Evolutionary conservation across 139 green algal genomes (phyloP), one percentile per base, ranked within the genome.

Genomic region (Chlamydomonas sphaeroides): DNA sequence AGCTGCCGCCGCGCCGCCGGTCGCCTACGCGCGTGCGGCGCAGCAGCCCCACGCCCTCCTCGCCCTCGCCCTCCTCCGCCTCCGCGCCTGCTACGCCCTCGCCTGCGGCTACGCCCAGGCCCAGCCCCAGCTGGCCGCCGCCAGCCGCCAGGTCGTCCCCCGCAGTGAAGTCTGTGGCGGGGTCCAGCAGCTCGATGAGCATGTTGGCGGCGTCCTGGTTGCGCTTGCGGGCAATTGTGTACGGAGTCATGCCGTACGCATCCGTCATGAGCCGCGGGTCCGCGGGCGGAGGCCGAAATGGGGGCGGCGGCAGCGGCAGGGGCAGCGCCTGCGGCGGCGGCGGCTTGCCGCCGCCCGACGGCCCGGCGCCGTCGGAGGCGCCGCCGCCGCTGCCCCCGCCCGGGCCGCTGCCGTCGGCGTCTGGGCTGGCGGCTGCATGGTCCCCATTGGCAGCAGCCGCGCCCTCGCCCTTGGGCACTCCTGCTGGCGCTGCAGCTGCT

Each of bases 211-310:
- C 23, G 5, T 82, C 61, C 28, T 59, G 39, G 8, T 65, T 30
- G 23, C 63, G 62, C 63, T 82, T 82, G 61, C 75, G 33, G 25
- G 77, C 77, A 32, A 84, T 84, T 10, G 7, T 68, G 59, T 71
- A 84, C 49, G 77, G 77, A 28, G 77, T 76, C 38, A 72, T 66
- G 65, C 77, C 77, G 51, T 84, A 84, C 65, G 65, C 77, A 14
- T 84, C 77, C 33, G 72, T 61, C 42, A 73, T 82, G 38, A 72
- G 75, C 8, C 75, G 62, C 18, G 61, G 75, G 33, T 82, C 74
- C 2, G 38, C 18, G 30, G 57, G 0, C 5, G 74, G 57, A 1
- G n/a, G 26, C 4, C n/a, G 59, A 39, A n/a, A n/a, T n/a, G 59
- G 21, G n/a, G n/a, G 59, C 59, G 59, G 59, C 59, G 28, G 57